Conservation (phyloP, 2,329 filamentous ascomycete genomes). For the Hymenoscyphus albidus region DNA sequence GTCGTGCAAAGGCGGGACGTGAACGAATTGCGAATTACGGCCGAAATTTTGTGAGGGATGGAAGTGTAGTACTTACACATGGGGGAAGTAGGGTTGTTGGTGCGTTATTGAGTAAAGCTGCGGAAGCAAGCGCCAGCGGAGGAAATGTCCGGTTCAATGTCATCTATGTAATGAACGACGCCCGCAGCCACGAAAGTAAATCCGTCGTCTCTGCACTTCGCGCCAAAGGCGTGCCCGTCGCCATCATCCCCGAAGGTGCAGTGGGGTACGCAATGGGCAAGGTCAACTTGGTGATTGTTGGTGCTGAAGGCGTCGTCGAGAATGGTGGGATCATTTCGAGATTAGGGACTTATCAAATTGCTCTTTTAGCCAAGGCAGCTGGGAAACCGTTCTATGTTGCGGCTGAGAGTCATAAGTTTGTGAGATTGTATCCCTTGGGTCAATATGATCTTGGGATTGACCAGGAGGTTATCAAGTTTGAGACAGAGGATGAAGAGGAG, state of each 20-base stretch:
- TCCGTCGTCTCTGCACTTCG: slow-evolving; percentile 69
- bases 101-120: slow-evolving; percentile 69
- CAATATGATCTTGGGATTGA: slow-evolving; percentile 78
- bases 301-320: slow-evolving; percentile 83
- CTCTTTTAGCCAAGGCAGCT: slow-evolving; percentile 66
- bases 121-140: slow-evolving; percentile 54
- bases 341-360: slow-evolving; percentile 83
- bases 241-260: slow-evolving; percentile 71
- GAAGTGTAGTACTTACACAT: slow-evolving; percentile 80
- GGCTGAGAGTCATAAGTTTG: slow-evolving; percentile 95
- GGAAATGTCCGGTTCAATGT: slow-evolving; percentile 70
- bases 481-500: slow-evolving; percentile 51
- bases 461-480: slow-evolving; percentile 74
- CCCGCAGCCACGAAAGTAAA: slow-evolving; percentile 57
- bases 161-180: slow-evolving; percentile 68
- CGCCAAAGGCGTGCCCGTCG: slow-evolving; percentile 73
- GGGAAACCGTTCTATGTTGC: slow-evolving; percentile 81
- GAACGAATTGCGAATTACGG: slow-evolving; percentile 79
- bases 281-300: slow-evolving; percentile 65
- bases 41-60: slow-evolving; percentile 72
- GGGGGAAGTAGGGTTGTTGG: slow-evolving; percentile 84
- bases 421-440: slow-evolving; percentile 76
- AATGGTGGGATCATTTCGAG: slow-evolving; percentile 90
- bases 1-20: slow-evolving; percentile 78
- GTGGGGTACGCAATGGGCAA: slow-evolving; percentile 75